Conservation (phyloP, 1,284 basidiomycete genomes). For the Puccinia triticina region DNA sequence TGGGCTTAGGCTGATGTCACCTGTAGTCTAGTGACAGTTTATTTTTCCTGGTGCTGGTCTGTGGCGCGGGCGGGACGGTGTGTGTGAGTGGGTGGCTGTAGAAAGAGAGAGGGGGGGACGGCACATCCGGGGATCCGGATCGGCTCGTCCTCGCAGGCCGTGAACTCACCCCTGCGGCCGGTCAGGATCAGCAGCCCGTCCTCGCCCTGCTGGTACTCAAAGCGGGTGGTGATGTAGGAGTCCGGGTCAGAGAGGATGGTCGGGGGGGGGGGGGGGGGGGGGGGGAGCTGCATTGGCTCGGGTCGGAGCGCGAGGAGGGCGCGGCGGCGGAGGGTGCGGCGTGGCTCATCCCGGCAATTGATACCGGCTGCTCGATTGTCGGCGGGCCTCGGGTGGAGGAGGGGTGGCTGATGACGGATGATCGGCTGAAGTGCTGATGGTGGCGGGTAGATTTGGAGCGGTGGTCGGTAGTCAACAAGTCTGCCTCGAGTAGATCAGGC, state of each 20-base stretch:
- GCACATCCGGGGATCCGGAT: constrained; percentile 32
- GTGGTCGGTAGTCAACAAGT: too few relatives aligned
- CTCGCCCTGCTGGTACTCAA: constrained; percentile 34
- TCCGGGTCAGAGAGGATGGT: not conserved
- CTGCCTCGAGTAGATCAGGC: too few relatives aligned
- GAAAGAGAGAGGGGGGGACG: too few relatives aligned
- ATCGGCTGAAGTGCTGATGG: too few relatives aligned
- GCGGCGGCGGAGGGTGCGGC: not conserved
- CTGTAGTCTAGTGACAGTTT: too few relatives aligned
- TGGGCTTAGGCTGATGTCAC: too few relatives aligned
- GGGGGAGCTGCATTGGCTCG: constrained; percentile 29
- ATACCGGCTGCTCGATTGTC: constrained; percentile 24
- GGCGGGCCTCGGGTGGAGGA: not conserved
- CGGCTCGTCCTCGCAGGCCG: constrained; percentile 43
- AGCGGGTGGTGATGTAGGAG: constrained; percentile 35
- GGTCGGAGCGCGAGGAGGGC: not conserved
- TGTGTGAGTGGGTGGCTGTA: too few relatives aligned
- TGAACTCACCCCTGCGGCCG: constrained; percentile 38
- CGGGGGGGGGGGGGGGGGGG: too few relatives aligned
- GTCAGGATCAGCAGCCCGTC: constrained; percentile 39
- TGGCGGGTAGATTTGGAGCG: too few relatives aligned
- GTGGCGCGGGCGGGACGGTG: too few relatives aligned
- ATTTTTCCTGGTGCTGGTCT: too few relatives aligned
- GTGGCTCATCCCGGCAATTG: not conserved
- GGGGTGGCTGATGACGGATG: too few relatives aligned